Conservation (phyloP, 495 filamentous ascomycete genomes). For the Rhizodiscina lignyota region DNA sequence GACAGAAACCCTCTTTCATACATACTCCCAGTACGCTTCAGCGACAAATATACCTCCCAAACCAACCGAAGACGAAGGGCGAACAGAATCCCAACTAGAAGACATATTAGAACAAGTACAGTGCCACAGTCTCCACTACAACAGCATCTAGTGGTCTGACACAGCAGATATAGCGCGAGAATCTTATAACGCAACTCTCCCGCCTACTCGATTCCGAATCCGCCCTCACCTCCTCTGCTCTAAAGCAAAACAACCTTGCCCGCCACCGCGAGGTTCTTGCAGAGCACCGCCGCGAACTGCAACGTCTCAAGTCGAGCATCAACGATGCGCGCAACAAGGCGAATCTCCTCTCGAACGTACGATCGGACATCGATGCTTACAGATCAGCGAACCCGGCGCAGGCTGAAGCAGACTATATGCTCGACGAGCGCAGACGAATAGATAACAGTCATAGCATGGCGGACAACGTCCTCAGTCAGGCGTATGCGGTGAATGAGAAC, state of each 20-base stretch:
- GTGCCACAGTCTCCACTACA: neutral
- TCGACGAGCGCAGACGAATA: conserved; percentile 69
- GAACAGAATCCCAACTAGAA: conserved; percentile 63
- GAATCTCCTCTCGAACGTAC: conserved; percentile 82
- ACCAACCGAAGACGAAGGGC: conserved; percentile 69
- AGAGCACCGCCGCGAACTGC: conserved; percentile 73
- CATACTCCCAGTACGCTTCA: conserved; percentile 86
- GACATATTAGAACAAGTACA: conserved; percentile 65
- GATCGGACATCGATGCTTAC: conserved; percentile 83
- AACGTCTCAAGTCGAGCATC: conserved; percentile 51
- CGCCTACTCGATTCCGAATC: conserved; percentile 91
- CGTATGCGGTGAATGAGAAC: conserved; percentile 88
- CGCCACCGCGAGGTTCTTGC: conserved; percentile 80
- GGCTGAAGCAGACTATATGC: conserved; percentile 90
- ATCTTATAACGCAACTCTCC: conserved; percentile 62
- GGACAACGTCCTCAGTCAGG: conserved; percentile 85
- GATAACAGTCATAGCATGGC: conserved; percentile 77
- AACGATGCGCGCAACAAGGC: conserved; percentile 62
- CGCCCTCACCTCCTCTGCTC: conserved; percentile 69
- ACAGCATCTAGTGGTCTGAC: neutral
- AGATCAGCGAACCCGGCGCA: conserved; percentile 60
- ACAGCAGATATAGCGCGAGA: conserved; percentile 45
- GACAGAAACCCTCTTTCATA: conserved; percentile 90
- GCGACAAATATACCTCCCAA: conserved; percentile 62
- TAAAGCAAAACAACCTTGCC: conserved; percentile 86